Conservation (phyloP, 225 moss, liverwort and hornwort genomes). For the Asterella californica region DNA sequence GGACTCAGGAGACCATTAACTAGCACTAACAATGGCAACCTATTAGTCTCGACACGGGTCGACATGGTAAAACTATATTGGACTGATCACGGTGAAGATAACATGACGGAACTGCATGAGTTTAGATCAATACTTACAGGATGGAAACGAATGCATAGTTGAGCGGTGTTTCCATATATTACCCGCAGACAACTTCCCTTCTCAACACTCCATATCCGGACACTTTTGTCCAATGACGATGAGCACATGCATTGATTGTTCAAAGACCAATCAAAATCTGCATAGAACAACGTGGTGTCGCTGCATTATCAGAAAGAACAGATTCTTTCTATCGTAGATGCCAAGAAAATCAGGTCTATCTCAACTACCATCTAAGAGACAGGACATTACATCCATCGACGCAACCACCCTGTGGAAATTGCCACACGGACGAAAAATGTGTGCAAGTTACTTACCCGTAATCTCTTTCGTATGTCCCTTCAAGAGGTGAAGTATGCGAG, state of each 20-base stretch:
- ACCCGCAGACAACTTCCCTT: slow-evolving; percentile 81
- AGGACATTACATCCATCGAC: not conserved
- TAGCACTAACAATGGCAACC: not conserved
- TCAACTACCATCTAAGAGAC: not conserved
- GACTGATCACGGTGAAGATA: not conserved
- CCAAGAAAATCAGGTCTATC: not conserved
- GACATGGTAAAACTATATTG: not conserved
- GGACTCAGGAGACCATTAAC: not conserved
- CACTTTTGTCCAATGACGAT: slow-evolving; percentile 84
- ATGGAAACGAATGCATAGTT: slow-evolving; percentile 86
- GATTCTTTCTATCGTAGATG: not conserved
- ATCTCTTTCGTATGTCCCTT: slow-evolving; percentile 87
- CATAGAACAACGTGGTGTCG: not conserved
- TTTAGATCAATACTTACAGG: slow-evolving; percentile 43
- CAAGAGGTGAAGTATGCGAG: slow-evolving; percentile 71
- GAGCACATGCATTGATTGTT: slow-evolving; percentile 92
- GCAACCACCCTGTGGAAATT: not conserved
- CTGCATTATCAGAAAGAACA: not conserved
- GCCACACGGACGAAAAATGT: not conserved
- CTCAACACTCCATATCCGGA: slow-evolving; percentile 88
- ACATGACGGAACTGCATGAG: not conserved
- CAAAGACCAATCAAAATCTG: slow-evolving; percentile 89
- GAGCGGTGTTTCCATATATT: slow-evolving; percentile 76
- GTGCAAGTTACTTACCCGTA: slow-evolving; percentile 38
- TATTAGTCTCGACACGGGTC: not conserved